Base-by-base conservation (phyloP, 75 land plant genomes). In the Pinus taeda region DNA sequence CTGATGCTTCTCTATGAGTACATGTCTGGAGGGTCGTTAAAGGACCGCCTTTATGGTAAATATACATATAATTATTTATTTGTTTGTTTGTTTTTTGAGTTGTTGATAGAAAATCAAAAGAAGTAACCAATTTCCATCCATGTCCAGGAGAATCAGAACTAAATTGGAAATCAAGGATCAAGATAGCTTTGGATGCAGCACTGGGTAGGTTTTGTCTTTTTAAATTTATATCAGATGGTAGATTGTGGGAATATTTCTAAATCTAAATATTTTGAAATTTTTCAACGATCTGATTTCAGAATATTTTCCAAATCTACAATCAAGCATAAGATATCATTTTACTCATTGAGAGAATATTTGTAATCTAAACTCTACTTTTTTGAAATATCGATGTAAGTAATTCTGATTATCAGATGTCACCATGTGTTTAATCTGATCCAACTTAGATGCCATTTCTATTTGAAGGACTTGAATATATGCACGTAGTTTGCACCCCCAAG, bases 1-100 rank as follows among this genome's bases (percentile, higher is more conserved):
- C 74, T 78, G 64, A 78, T 88, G 33, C 80, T 88, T 18, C 83
- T 85, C 22, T 88, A 88, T 26, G 90, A 85, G 21, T 82, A 82
- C 85, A 85, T 88, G 90, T 76, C 81, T 9, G 71, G 74, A 22
- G 80, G 84, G 4, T 62, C 77, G 20, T 76, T 83, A 9, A 65
- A 75, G 39, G 79, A 69, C 18, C 90, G 84, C 72, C 87, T 88
- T 22, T 85, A 88, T 53, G 90, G 90, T 70, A 70, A 70, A 42
- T 45, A 17, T 13, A 2, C 33, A 21, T 13, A 3, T 7, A 12
- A 4, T 0, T 20, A 15, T 70, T 2, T 14, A 45, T 24, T 4
- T 64, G 0, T 11, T 24, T 9, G n/a, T 21, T 64, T 1, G 21
- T 64, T 21, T 4, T 26, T 64, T 20, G 14, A 64, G 4, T 64